phyloP scores from a whole-genome alignment of 2,329 filamentous ascomycete genomes.

The Monilinia fructigena region DNA sequence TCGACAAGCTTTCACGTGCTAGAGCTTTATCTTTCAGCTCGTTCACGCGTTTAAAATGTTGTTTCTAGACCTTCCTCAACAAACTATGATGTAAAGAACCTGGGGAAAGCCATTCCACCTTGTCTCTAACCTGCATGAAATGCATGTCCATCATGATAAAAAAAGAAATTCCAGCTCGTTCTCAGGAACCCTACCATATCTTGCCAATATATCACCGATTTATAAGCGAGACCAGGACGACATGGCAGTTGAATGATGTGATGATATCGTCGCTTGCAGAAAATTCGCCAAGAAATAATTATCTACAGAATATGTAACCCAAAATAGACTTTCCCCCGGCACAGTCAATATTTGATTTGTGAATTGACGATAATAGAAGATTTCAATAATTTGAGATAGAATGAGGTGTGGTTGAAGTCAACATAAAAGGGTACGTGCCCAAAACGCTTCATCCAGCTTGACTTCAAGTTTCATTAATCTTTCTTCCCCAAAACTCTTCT shows the following conservation, averaged over 20 bases:
- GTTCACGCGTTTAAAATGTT: neutral
- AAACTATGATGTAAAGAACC: neutral
- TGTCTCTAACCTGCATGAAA: constrained; percentile 4
- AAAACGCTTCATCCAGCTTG: neutral
- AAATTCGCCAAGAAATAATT: constrained; percentile 7
- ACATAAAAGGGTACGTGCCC: neutral
- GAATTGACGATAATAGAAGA: neutral
- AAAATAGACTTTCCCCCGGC: neutral
- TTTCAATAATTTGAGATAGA: neutral
- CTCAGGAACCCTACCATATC: neutral
- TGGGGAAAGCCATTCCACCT: neutral
- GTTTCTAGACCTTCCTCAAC: neutral
- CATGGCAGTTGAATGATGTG: neutral
- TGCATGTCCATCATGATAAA: neutral
- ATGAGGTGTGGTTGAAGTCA: neutral
- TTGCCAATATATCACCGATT: constrained; percentile 14
- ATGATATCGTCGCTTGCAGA: neutral
- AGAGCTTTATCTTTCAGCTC: neutral
- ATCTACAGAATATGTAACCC: neutral
- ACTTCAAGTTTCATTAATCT: neutral
- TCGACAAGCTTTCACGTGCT: neutral
- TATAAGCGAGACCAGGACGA: constrained; percentile 7
- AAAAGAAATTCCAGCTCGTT: neutral
- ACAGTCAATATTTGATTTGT: neutral
- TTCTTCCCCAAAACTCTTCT: neutral